Base-by-base conservation (phyloP, 129 eudicot species). In the Lactuca sativa region DNA sequence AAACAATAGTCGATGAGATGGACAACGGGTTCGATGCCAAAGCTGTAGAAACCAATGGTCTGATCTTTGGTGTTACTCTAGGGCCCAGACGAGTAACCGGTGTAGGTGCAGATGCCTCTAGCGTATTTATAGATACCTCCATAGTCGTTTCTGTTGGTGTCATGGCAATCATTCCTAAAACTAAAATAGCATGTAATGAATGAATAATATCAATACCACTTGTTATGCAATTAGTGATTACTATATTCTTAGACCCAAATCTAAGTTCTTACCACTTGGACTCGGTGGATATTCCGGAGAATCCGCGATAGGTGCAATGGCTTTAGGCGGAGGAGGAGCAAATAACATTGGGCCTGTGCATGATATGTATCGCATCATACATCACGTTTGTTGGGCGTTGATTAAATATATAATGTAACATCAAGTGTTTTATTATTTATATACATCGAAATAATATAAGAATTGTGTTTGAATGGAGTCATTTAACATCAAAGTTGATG, bases 291-390 rank as follows among this genome's bases (percentile, higher is more conserved):
- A 41, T 41, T 41, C 69, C 1, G 69, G 69, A 64, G 89, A 56
- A 62, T 78, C 76, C 30, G 82, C 52, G 4, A 64, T 64, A 40
- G 86, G 86, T 25, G 87, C 36, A 40, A 64, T 41, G 11, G 69
- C 69, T 44, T 17, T 18, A 41, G 68, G 83, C 6, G 77, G 83
- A 32, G 83, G 62, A 72, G 89, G 86, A 25, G 72, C 87, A 38
- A 87, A 82, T 59, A 84, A 73, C 34, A 59, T 77, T 14, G 95
- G 95, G 73, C 89, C 93, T 86, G 80, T 3, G 13, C 21, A 18
- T 18, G 30, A 25, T 25, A 56, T 60, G 41, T 15, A 55, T 14
- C 25, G 40, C 13, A 59, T 59, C 6, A 36, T 61, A 36, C 1
- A n/a, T 44, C 6, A n/a, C 40, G 33, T 34, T 4, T n/a, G 8